Base-by-base conservation (phyloP, 306 rosid genomes). In the Rosa rugosa region DNA sequence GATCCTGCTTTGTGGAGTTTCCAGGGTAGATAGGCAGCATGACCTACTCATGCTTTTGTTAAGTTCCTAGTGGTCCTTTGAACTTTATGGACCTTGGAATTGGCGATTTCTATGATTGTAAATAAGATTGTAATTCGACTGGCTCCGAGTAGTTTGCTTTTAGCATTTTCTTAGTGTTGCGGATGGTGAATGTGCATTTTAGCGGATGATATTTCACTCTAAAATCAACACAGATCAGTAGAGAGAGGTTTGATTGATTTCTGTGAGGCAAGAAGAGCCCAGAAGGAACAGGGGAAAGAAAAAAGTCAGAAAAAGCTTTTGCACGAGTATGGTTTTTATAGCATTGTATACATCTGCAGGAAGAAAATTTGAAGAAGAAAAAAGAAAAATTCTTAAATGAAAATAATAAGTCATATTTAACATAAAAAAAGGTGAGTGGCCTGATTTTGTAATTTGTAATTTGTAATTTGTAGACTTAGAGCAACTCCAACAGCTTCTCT, bases 1-100 rank as follows among this genome's bases (percentile, higher is more conserved):
- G 75, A 49, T 76, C 66, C 46, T 83, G 70, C 8, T 41, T 46
- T 69, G 38, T 72, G 46, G 69, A 67, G 31, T 50, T 38, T n/a
- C 44, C 49, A 41, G 62, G 63, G 78, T 65, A 64, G 73, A 68
- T 45, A 41, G 14, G 36, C 80, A 34, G 75, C 56, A 49, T 23
- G 44, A 41, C 69, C 80, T 11, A 11, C 71, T 46, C 38, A 18
- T 31, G 75, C 36, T 34, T 51, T 2, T 64, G 73, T 71, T 31
- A 44, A 25, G 71, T 34, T 47, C 6, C 63, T 75, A 14, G 34
- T 34, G 54, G 62, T 31, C 71, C 25, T 38, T 71, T 38, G 38
- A 59, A 34, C 54, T 42, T 25, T 62, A 34, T 31, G 54, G 54
- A 64, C 75, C 45, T 54, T 6, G 54, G 60, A 71, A 34, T 11